Evolutionary conservation across 2,329 filamentous ascomycete genomes (phyloP), one percentile per base, ranked within the genome.

Genomic region (Aspergillaceae sp.): DNA sequence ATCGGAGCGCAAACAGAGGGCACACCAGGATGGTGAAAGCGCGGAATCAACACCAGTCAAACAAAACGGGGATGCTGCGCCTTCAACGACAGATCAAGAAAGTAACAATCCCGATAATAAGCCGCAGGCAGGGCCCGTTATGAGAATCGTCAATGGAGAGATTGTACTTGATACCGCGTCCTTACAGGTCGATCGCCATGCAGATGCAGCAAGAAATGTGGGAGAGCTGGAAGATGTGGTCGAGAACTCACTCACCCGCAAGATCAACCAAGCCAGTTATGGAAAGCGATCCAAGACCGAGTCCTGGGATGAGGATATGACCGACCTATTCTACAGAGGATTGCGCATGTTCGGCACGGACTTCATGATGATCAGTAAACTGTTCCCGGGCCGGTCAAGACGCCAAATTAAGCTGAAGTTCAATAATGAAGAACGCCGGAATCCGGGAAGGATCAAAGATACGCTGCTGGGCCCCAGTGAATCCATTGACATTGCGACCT

Each of bases 371-470:
- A 80, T 83, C 52, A 76, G 73, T 54, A 77, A 78, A 49, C 71
- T 83, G 66, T 82, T 83, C 52, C 76, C 77, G 1, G 74, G 74
- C 7, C 70, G 74, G 41, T 78, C 74, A 7, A 70, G 80, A n/a
- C 71, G 73, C n/a, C 74, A 78, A 55, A 78, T 84, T 54, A 84
- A 84, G 61, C 61, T 74, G 10, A 83, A 84, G 54, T 84, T 82
- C 63, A 74, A 72, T 29, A 75, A 76, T 34, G 80, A 84, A 61
- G 79, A 83, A 59, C 72, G 74, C 27, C 64, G 73, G 4, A 70
- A 82, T 54, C 74, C 77, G 0, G 64, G 71, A 10, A 63, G 74
- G 10, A 73, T 84, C 35, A 75, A 74, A 45, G 64, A 70, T 4
- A 74, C 74, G 1, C 62, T 83, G 3, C 57, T 71, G 8, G 70